phyloP scores from a whole-genome alignment of 2,329 filamentous ascomycete species.

The Colletotrichum costaricense region DNA sequence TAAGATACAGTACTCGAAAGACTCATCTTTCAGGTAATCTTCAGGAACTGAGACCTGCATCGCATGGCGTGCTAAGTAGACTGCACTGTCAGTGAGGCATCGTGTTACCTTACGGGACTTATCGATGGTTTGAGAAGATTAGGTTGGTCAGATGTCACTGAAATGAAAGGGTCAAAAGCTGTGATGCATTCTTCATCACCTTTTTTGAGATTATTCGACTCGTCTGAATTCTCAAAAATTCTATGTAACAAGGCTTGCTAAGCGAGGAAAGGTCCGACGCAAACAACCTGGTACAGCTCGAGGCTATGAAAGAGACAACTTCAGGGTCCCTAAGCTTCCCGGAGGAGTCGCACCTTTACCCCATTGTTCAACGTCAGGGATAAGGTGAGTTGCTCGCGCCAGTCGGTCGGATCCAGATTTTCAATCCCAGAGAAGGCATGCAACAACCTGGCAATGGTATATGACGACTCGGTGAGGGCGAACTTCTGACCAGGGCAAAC shows the following conservation, averaged over 20 bases:
- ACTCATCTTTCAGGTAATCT: background rate
- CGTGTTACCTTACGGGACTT: background rate
- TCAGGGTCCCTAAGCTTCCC: background rate
- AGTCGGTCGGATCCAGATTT: slow-evolving; percentile 16
- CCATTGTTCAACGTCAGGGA: slow-evolving; percentile 28
- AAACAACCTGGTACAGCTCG: background rate
- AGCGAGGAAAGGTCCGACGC: background rate
- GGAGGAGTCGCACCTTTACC: slow-evolving; percentile 23
- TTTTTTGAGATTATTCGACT: background rate
- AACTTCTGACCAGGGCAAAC: slow-evolving; percentile 42
- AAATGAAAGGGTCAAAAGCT: background rate
- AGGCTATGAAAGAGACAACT: background rate
- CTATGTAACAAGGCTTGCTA: background rate
- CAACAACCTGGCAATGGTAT: slow-evolving; percentile 42
- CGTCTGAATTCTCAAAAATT: background rate
- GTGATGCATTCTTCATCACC: background rate
- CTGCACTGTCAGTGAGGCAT: background rate
- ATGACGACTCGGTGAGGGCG: slow-evolving; percentile 38
- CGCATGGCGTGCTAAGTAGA: background rate
- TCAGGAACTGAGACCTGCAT: background rate
- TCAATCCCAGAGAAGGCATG: slow-evolving; percentile 36
- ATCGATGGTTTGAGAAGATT: background rate
- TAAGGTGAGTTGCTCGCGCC: slow-evolving; percentile 30
- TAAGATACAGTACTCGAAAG: background rate
- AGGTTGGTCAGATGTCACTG: background rate